These are phyloP conservation scores for Lablab purpureus DNA, from an alignment of 306 rosid genomes.

Conservation along the genomic window DNA sequence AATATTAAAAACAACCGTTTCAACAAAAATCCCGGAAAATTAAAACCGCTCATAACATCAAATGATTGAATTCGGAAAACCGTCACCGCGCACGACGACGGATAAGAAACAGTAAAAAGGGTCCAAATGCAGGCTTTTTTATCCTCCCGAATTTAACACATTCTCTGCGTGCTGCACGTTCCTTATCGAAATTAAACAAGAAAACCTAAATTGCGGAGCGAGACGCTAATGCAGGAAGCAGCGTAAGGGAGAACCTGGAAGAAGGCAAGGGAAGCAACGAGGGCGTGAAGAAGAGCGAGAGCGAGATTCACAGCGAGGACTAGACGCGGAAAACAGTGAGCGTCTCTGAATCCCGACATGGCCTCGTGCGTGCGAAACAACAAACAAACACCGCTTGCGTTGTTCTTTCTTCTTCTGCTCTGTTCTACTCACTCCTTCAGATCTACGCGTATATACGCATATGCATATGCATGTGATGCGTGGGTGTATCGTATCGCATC, in stretches of 20 bases:
- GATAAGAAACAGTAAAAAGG: not conserved
- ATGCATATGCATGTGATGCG: not conserved
- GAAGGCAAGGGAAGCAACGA: constrained; percentile 69
- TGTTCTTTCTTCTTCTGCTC: not conserved
- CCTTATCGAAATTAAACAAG: not conserved
- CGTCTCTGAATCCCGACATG: constrained; percentile 64
- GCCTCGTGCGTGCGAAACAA: not conserved
- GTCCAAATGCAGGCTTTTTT: constrained; percentile 21
- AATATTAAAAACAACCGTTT: not conserved
- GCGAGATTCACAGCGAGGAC: constrained; percentile 65
- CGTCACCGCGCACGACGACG: not conserved
- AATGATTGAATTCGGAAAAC: constrained; percentile 32
- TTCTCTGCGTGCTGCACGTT: not conserved
- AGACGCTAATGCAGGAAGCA: constrained; percentile 39
- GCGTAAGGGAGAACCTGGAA: constrained; percentile 79
- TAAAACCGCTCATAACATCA: constrained; percentile 19
- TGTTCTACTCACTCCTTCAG: constrained; percentile 22
- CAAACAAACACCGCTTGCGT: not conserved
- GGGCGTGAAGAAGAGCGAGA: constrained; percentile 73
- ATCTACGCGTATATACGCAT: constrained; percentile 28
- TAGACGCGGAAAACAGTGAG: constrained; percentile 66
- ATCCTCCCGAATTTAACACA: constrained; percentile 25
- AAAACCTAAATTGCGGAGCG: constrained; percentile 38
- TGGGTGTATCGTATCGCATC: not conserved
- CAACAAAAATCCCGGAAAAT: not conserved